Evolutionary conservation across 768 basidiomycete genomes (phyloP).

Genomic region (Cyclocybe cylindracea): DNA sequence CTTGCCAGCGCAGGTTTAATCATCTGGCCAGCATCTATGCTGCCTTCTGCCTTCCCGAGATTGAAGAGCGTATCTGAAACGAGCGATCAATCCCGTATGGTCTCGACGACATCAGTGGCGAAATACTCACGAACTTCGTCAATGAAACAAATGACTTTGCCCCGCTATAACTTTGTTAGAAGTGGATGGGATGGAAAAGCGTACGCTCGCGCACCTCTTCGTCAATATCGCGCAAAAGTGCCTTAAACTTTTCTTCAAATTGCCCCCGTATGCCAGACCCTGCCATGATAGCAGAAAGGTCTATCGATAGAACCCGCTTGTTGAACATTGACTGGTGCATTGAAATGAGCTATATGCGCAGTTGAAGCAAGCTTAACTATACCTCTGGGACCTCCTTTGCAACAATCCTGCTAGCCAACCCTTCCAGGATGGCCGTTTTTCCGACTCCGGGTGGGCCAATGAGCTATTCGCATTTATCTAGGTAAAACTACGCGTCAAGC

Average conservation of each 20-base stretch:
- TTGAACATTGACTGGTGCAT: constrained; percentile 69
- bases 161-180: constrained; percentile 42
- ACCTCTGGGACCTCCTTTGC: constrained; percentile 92
- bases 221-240: constrained; percentile 86
- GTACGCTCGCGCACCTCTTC: constrained; percentile 53
- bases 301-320: constrained; percentile 87
- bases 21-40: constrained; percentile 91
- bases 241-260: constrained; percentile 94
- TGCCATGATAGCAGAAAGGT: constrained; percentile 81
- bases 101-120: neutral
- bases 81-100: neutral
- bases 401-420: constrained; percentile 84
- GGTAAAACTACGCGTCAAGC: neutral
- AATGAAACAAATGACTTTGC: constrained; percentile 89
- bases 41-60: constrained; percentile 89
- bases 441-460: constrained; percentile 90
- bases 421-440: constrained; percentile 91
- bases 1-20: constrained; percentile 90
- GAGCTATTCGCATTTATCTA: constrained; percentile 39
- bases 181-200: constrained; percentile 4
- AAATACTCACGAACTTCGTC: constrained; percentile 84
- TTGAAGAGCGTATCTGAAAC: constrained; percentile 74
- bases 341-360: neutral
- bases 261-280: constrained; percentile 91
- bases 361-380: constrained; percentile 9